These are phyloP conservation scores for Lycium barbarum DNA, from an alignment of 257 asterid species.

Conservation along the genomic window DNA sequence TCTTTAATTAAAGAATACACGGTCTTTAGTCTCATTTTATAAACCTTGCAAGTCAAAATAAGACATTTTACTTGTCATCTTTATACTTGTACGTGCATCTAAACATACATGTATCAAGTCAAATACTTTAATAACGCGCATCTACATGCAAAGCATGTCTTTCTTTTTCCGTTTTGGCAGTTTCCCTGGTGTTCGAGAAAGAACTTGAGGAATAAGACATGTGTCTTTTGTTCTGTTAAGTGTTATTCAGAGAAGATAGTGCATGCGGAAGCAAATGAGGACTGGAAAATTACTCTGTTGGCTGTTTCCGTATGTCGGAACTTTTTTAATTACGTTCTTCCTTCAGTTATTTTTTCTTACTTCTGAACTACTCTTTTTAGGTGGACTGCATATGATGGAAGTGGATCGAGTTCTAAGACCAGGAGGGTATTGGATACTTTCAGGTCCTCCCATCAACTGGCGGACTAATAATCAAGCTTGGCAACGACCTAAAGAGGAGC, in stretches of 20 bases:
- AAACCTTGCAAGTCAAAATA: not conserved
- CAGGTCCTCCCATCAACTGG: constrained; percentile 59
- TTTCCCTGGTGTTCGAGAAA: not conserved
- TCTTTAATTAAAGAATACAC: constrained; percentile 16
- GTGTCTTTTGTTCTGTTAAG: constrained; percentile 17
- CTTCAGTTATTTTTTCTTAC: not conserved
- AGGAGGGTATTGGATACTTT: constrained; percentile 57
- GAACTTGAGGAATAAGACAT: constrained; percentile 1
- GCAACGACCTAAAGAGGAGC: constrained; percentile 45
- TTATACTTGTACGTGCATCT: constrained; percentile 11
- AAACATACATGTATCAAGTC: constrained; percentile 8
- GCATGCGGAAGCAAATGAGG: not conserved
- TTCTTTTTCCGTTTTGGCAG: not conserved
- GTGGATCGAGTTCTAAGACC: constrained; percentile 55
- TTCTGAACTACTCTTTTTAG: constrained; percentile 29
- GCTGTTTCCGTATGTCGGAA: not conserved
- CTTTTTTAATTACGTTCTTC: not conserved
- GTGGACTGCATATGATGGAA: constrained; percentile 52
- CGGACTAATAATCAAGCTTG: constrained; percentile 42
- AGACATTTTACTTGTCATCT: not conserved
- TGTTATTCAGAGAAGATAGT: constrained; percentile 3
- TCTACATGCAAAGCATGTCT: constrained; percentile 14
- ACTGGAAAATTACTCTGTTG: not conserved
- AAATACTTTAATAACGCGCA: not conserved
- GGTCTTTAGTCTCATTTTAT: not conserved